Conservation (phyloP, 2,329 filamentous ascomycete genomes). For the Colletotrichum zoysiae region DNA sequence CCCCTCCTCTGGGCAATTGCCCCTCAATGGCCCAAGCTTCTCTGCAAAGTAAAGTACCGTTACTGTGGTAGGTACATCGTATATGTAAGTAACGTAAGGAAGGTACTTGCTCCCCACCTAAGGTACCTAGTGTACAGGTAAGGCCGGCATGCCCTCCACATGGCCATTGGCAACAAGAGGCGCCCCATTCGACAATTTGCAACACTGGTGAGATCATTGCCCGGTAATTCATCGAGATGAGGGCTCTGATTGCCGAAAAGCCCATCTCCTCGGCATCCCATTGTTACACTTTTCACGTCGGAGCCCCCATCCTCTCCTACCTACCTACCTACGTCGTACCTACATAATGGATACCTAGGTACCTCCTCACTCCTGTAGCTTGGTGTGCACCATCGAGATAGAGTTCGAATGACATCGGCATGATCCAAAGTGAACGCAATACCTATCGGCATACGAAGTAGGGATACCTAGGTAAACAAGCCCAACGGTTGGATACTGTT, state of each 20-base stretch:
- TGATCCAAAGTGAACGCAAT: slow-evolving; percentile 14
- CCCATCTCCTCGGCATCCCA: slow-evolving; percentile 12
- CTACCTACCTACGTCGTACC: no score
- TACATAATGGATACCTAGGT: no score
- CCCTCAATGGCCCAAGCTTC: slow-evolving; percentile 37
- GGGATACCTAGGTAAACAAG: background rate
- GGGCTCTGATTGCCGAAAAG: background rate
- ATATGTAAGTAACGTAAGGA: no score
- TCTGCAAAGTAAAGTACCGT: background rate
- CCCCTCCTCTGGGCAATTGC: slow-evolving; percentile 20
- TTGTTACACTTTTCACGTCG: background rate
- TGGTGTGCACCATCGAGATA: background rate
- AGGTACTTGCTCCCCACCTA: no score
- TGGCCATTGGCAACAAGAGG: slow-evolving; percentile 9
- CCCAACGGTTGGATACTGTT: background rate
- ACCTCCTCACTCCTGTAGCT: no score
- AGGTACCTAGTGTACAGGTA: no score
- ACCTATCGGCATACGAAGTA: no score
- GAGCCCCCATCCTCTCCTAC: background rate
- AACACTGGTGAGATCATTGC: slow-evolving; percentile 36
- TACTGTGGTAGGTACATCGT: no score
- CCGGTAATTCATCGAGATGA: slow-evolving; percentile 24
- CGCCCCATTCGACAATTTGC: slow-evolving; percentile 29
- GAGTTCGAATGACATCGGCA: slow-evolving; percentile 7
- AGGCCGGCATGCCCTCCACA: background rate